Evolutionary conservation across 2,329 filamentous ascomycete species (phyloP), one percentile per base, ranked within the genome.

Genomic region (Alternaria sp.): DNA sequence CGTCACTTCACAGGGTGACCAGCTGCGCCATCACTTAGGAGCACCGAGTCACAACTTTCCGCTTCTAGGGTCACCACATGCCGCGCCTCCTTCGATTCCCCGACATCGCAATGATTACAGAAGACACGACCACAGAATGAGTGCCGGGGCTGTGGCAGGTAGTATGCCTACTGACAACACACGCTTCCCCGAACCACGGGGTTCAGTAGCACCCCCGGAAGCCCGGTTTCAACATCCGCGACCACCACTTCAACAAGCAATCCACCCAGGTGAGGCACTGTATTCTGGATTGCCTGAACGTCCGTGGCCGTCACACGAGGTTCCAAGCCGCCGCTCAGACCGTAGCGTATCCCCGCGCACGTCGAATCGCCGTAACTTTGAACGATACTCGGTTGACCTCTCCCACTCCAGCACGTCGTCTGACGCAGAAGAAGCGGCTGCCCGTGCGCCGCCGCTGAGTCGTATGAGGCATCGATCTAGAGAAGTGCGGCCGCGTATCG

Each of bases 281-380:
- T 36, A 59, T 4, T 55, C 26, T 30, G 51, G 15, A 51, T 44
- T 68, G 30, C 71, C 71, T 40, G 66, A 65, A 32, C 72, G 69
- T 51, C 40, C 64, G 13, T 54, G 59, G 15, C 49, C 65, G 21
- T 65, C 64, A 21, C 44, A 62, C 28, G 30, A 61, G 26, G 40
- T 62, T 6, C 71, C 71, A 32, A 56, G 56, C 44, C 73, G 69
- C 21, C 71, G 69, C 26, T 68, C 72, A 55, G 70, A 75, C 32
- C 70, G 69, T 15, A 75, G 69, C 50, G 61, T 66, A 7, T 76
- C 74, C 52, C 75, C 73, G 6, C 70, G 73, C 36, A 73, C 70
- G 17, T 73, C 75, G n/a, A 68, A 70, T 49, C 74, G 77, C 44
- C 73, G 77, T n/a, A 75, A 62, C 64, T 78, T 69, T 46, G 74